A percentile compares a stretch with the other conserved stretches of the same genome.
Conservation (phyloP, 1,139 yeast species). For the Blastobotrys illinoisensis region DNA sequence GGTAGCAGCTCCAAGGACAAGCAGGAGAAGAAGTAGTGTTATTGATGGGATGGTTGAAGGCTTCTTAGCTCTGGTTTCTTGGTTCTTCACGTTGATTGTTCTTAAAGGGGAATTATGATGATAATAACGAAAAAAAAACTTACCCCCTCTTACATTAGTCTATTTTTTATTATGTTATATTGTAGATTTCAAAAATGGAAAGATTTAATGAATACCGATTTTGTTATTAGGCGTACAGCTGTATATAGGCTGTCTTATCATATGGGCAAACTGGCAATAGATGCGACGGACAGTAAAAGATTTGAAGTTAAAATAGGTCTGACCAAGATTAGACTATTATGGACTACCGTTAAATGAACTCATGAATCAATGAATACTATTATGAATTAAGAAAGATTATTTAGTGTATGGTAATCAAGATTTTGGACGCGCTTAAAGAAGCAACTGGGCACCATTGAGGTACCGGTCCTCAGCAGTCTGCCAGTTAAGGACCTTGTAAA, state of each 20-base stretch:
- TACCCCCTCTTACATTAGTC: neutral
- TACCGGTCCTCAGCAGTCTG: conserved; percentile 38
- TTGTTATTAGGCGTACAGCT: too few species aligned
- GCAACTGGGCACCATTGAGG: conserved; percentile 25
- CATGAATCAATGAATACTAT: too few species aligned
- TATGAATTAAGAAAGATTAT: too few species aligned
- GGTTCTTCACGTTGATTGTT: neutral
- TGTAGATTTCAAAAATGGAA: neutral
- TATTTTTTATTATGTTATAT: neutral
- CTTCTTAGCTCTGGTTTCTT: neutral
- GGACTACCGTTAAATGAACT: too few species aligned
- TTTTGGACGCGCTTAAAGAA: neutral
- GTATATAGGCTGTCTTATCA: too few species aligned
- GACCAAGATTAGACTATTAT: too few species aligned
- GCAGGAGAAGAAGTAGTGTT: conserved; percentile 1
- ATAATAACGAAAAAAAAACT: neutral
- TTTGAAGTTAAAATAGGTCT: too few species aligned
- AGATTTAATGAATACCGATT: neutral
- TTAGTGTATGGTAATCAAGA: neutral
- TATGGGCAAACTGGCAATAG: too few species aligned
- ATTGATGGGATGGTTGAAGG: neutral
- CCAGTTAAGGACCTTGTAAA: conserved; percentile 48
- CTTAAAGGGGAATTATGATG: neutral
- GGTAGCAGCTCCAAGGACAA: conserved; percentile 4
- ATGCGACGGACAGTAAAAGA: too few species aligned